phyloP scores from a whole-genome alignment of 2,329 filamentous ascomycete species.

The Stagonosporopsis rhizophila region DNA sequence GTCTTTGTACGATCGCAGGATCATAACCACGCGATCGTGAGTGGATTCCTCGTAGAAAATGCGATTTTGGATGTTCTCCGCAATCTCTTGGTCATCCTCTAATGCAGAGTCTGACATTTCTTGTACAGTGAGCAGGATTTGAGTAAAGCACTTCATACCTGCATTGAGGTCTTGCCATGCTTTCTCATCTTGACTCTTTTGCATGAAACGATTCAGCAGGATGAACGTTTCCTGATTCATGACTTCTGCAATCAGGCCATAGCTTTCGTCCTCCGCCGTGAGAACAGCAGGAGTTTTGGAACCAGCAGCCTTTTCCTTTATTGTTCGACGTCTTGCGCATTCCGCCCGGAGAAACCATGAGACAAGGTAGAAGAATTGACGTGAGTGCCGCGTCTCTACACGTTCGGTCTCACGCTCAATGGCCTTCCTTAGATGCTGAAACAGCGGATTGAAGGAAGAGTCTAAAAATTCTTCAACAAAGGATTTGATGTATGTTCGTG shows the following conservation, averaged over 20 bases:
- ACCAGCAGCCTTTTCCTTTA: constrained; percentile 61
- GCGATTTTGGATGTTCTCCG: constrained; percentile 93
- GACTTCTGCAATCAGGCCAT: constrained; percentile 85
- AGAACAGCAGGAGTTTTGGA: constrained; percentile 51
- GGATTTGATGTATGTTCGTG: constrained; percentile 75
- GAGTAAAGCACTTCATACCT: constrained; percentile 92
- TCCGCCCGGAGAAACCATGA: constrained; percentile 94
- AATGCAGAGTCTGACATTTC: constrained; percentile 85
- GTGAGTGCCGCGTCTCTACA: constrained; percentile 75
- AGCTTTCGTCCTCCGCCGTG: constrained; percentile 70
- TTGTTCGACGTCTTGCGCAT: constrained; percentile 68
- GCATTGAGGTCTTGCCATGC: constrained; percentile 87
- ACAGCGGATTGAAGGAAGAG: constrained; percentile 89
- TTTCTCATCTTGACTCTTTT: constrained; percentile 79
- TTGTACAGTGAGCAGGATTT: constrained; percentile 89
- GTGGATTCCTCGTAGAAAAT: constrained; percentile 99
- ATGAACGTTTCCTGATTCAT: constrained; percentile 96
- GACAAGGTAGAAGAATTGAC: constrained; percentile 91
- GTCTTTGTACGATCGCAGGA: constrained; percentile 86
- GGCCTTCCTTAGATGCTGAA: constrained; percentile 83
- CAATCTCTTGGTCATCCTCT: constrained; percentile 97
- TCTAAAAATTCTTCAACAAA: constrained; percentile 96
- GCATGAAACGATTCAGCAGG: constrained; percentile 82
- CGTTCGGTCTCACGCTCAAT: constrained; percentile 89
- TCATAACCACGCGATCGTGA: constrained; percentile 82